Base-by-base conservation (phyloP, 2,329 filamentous ascomycete species). In the Fusarium beomiforme region DNA sequence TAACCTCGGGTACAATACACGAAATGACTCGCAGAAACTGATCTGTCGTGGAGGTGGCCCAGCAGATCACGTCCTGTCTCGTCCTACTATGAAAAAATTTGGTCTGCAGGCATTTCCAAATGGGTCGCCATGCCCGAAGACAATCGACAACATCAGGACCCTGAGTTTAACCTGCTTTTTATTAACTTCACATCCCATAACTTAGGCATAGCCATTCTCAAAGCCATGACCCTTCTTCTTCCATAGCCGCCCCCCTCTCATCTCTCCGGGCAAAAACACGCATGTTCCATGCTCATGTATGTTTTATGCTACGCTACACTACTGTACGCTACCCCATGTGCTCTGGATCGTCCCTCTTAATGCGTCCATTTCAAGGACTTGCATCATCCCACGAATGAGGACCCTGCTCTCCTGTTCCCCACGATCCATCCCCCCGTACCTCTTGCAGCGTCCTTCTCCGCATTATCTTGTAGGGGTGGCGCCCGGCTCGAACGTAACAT, bases 321-420 rank as follows among this genome's bases (percentile, higher is more conserved):
- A 64, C 42, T 62, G 39, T 46, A 67, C 64, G 64, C 67, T 56
- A 67, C 57, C 65, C 66, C 70, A 63, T 70, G 59, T 53, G 37
- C 57, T 64, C 69, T 69, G 57, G 57, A 64, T 72, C 70, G 63
- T 63, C 46, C 49, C 50, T 56, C 51, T 67, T 63, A 37, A 72
- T 72, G 69, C 65, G 61, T 53, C 50, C 69, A 44, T 49, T 66
- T 58, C 62, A 64, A 70, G 69, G 65, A 57, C 54, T 69, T 64
- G 67, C 51, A 58, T 69, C 59, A 71, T 71, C 69, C 69, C 69
- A 71, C 69, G 69, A 71, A 71, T 71, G 46, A 66, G 26, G 39
- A 46, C 42, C 26, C 43, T 50, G 47, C 41, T 60, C 53, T 58
- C 51, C 44, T 55, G 54, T 72, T 63, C 69, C 69, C 69, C 69